Conservation (phyloP, 169 alveolate species). For the Cryptosporidium canis region DNA sequence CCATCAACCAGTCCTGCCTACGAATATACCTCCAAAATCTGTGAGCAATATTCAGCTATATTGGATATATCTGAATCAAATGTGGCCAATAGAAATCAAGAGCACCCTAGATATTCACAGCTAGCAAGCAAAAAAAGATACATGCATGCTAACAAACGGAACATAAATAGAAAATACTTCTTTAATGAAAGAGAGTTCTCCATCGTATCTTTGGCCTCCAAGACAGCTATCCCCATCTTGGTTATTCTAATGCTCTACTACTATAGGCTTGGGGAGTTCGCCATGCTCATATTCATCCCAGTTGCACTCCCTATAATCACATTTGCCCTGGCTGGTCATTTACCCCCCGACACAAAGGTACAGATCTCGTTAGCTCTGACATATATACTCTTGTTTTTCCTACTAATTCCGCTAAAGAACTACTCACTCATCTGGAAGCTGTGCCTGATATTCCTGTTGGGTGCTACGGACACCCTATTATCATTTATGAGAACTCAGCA, state of each 20-base stretch:
- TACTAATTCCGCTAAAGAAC: background rate
- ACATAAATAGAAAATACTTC: background rate
- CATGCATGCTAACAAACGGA: background rate
- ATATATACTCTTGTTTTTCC: background rate
- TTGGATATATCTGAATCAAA: background rate
- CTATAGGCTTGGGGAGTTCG: conserved; percentile 5
- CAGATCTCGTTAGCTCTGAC: background rate
- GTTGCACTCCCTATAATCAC: conserved; percentile 11
- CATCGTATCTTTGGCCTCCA: background rate
- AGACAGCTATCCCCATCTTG: background rate
- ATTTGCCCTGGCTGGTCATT: conserved; percentile 1
- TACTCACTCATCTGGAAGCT: conserved; percentile 33
- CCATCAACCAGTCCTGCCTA: too few relatives aligned
- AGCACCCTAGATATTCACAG: background rate
- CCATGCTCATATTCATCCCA: conserved; percentile 15
- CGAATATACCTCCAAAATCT: background rate
- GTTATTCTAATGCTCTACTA: conserved; percentile 14
- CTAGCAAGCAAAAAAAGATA: background rate
- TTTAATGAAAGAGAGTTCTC: conserved; percentile 6
- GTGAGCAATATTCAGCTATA: background rate
- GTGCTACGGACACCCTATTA: background rate
- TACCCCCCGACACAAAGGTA: background rate
- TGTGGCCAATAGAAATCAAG: background rate
- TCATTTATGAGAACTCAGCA: conserved; percentile 2
- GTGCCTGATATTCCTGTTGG: conserved; percentile 18